These are phyloP conservation scores for Fusarium nematophilum DNA, from an alignment of 2,329 filamentous ascomycete species.

Conservation along the genomic window DNA sequence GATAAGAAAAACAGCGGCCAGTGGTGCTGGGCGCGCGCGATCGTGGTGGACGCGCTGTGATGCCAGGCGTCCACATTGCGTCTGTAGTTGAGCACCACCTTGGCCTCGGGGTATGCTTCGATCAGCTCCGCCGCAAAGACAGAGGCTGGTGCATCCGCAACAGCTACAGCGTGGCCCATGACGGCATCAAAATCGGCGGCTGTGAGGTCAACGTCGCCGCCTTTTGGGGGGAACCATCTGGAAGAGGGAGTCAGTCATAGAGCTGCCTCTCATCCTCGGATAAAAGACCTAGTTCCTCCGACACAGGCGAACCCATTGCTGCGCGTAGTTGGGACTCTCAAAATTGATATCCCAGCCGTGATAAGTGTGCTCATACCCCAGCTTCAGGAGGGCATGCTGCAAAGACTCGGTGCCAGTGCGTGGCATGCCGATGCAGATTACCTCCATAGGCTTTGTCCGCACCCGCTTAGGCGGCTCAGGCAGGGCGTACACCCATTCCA, in stretches of 20 bases:
- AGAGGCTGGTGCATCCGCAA: slow-evolving; percentile 55
- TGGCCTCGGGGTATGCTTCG: slow-evolving; percentile 14
- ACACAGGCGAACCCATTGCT: no score
- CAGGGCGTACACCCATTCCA: slow-evolving; percentile 20
- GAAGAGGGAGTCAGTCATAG: no score
- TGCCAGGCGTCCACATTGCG: not conserved
- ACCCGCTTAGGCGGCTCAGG: slow-evolving; percentile 27
- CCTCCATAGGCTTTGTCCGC: slow-evolving; percentile 49
- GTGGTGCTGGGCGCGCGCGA: not conserved
- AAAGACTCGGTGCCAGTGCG: slow-evolving; percentile 51
- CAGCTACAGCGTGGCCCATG: slow-evolving; percentile 48
- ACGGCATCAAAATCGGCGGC: slow-evolving; percentile 44
- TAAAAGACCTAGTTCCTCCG: no score
- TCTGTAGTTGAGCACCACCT: slow-evolving; percentile 7
- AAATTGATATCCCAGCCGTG: slow-evolving; percentile 51
- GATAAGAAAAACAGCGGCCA: not conserved
- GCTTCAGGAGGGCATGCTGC: slow-evolving; percentile 45
- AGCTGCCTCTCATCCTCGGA: no score
- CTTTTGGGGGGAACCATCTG: not conserved
- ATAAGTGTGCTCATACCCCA: slow-evolving; percentile 48
- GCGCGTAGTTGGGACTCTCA: slow-evolving; percentile 39
- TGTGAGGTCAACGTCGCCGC: slow-evolving; percentile 26
- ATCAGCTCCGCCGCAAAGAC: slow-evolving; percentile 29
- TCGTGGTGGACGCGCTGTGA: not conserved
- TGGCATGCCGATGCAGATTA: slow-evolving; percentile 49